A percentile compares a stretch with the other conserved stretches of the same genome.
These are phyloP conservation scores for Entomortierella parvispora DNA, from an alignment of 192 early-diverging fungal species.

Conservation along the genomic window DNA sequence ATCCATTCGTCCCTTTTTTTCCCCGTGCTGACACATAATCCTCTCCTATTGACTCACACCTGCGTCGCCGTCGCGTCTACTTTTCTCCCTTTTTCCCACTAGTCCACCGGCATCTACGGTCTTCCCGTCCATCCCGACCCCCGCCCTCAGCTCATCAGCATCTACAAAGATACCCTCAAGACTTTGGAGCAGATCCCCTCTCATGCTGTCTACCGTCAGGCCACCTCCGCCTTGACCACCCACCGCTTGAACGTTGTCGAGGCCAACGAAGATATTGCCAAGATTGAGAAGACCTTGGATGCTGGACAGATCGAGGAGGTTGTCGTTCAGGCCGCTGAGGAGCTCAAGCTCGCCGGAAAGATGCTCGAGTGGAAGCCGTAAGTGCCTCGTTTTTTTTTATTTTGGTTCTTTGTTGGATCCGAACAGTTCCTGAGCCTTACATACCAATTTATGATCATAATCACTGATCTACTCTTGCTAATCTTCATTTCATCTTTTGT, in stretches of 20 bases:
- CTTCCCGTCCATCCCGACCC: conserved; percentile 88
- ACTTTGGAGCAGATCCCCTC: conserved; percentile 78
- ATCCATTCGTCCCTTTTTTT: neutral
- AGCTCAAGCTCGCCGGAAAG: conserved; percentile 81
- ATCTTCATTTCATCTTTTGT: conserved; percentile 1
- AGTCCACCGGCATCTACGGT: conserved; percentile 88
- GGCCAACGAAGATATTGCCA: conserved; percentile 71
- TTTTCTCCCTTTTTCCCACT: too few species aligned
- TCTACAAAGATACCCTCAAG: conserved; percentile 84
- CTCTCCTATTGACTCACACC: neutral
- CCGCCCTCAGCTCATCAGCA: conserved; percentile 83
- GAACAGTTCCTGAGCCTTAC: neutral
- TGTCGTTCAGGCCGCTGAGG: conserved; percentile 87
- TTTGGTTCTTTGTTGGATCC: neutral
- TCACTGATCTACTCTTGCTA: too few species aligned
- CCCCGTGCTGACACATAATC: neutral
- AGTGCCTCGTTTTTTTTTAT: conserved; percentile 18
- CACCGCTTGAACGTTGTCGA: conserved; percentile 83
- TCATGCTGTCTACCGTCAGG: conserved; percentile 83
- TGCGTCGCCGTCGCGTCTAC: neutral
- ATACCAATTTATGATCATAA: neutral
- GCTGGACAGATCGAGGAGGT: conserved; percentile 95
- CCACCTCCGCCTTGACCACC: conserved; percentile 78
- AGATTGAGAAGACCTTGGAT: conserved; percentile 82
- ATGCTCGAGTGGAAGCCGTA: conserved; percentile 90